Evolutionary conservation across 192 early-diverging fungal species (phyloP).

Genomic region (Podila horticola): DNA sequence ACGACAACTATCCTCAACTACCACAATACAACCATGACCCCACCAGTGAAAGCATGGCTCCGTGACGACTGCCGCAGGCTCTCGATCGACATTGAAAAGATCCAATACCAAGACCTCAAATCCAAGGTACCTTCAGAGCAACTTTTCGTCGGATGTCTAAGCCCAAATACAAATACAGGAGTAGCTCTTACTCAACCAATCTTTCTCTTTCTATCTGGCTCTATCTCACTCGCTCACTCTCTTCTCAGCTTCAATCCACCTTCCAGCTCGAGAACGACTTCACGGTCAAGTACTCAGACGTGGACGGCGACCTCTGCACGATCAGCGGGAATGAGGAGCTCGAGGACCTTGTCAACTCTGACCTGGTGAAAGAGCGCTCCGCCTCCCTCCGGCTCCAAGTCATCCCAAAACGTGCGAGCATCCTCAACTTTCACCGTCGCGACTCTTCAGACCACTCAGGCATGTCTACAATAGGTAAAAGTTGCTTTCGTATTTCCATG

Average conservation of each 20-base stretch:
- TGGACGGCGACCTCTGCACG: conserved; percentile 48
- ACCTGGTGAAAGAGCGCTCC: conserved; percentile 40
- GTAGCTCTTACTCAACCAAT: no score
- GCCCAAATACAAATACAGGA: no score
- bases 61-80: conserved; percentile 46
- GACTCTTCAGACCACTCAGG: conserved; percentile 48
- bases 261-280: conserved; percentile 47
- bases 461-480: conserved; percentile 38
- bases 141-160: no score
- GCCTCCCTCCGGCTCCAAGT: conserved; percentile 30
- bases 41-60: conserved; percentile 50
- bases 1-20: not conserved
- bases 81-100: conserved; percentile 47
- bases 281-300: conserved; percentile 48
- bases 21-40: conserved; percentile 26
- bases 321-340: conserved; percentile 39
- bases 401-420: conserved; percentile 24
- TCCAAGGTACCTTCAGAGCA: conserved; percentile 24
- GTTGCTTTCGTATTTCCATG: no score
- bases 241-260: conserved; percentile 33
- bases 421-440: conserved; percentile 35
- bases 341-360: conserved; percentile 47
- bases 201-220: no score
- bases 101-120: conserved; percentile 50
- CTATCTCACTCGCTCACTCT: no score